These are phyloP conservation scores for Hortaea sp. DNA, from an alignment of 2,329 filamentous ascomycete genomes.

Conservation along the genomic window DNA sequence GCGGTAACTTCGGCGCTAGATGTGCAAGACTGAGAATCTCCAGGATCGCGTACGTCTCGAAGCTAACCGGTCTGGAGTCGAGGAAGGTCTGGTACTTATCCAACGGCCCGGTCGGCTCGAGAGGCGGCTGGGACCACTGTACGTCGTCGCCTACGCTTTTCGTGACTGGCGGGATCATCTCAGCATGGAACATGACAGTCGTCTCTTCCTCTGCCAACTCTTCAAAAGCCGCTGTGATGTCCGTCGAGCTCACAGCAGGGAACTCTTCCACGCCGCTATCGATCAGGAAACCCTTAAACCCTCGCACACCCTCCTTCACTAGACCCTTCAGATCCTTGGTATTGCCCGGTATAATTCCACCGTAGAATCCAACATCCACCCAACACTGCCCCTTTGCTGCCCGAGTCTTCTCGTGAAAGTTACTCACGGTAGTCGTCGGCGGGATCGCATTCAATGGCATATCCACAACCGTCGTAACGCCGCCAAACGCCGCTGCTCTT, in stretches of 20 bases:
- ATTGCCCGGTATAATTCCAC: slow-evolving; percentile 88
- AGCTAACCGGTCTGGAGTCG: slow-evolving; percentile 74
- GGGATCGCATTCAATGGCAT: slow-evolving; percentile 98
- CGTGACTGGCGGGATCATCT: slow-evolving; percentile 87
- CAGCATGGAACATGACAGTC: slow-evolving; percentile 97
- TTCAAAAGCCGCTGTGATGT: slow-evolving; percentile 70
- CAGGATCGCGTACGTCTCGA: slow-evolving; percentile 84
- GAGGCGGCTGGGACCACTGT: slow-evolving; percentile 55
- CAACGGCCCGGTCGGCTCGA: slow-evolving; percentile 60
- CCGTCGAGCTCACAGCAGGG: slow-evolving; percentile 70
- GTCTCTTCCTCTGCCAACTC: slow-evolving; percentile 73
- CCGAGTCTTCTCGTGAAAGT: slow-evolving; percentile 72
- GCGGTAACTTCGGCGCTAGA: slow-evolving; percentile 66
- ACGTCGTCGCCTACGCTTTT: slow-evolving; percentile 70
- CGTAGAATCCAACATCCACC: slow-evolving; percentile 98
- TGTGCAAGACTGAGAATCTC: slow-evolving; percentile 75
- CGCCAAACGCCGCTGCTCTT: slow-evolving; percentile 83
- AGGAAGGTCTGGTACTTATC: slow-evolving; percentile 84
- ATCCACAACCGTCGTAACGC: slow-evolving; percentile 92
- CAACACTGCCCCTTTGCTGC: slow-evolving; percentile 84
- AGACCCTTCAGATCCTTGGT: slow-evolving; percentile 66
- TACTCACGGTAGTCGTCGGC: slow-evolving; percentile 79
- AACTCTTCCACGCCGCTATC: slow-evolving; percentile 97
- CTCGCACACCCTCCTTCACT: slow-evolving; percentile 75
- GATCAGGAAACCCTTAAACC: slow-evolving; percentile 96